These are phyloP conservation scores for Annulohypoxylon stygium DNA, from an alignment of 495 filamentous ascomycete species.

Conservation along the genomic window DNA sequence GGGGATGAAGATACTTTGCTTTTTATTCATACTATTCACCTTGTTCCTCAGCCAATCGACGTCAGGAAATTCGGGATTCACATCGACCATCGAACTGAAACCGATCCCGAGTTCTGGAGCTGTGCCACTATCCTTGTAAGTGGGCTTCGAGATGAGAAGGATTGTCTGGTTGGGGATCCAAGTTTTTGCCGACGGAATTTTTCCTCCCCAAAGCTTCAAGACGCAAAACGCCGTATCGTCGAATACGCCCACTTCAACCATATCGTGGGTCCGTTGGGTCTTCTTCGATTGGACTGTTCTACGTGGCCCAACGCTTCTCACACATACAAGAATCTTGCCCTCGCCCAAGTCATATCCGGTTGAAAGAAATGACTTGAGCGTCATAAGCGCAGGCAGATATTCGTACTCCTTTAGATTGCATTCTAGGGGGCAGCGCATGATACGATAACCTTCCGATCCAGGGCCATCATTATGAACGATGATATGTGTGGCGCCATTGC, in stretches of 20 bases:
- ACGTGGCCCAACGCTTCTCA: slow-evolving; percentile 66
- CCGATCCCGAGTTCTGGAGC: slow-evolving; percentile 57
- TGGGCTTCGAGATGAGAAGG: slow-evolving; percentile 68
- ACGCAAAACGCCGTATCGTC: slow-evolving; percentile 70
- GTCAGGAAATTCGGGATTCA: slow-evolving; percentile 70
- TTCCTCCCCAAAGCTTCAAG: slow-evolving; percentile 67
- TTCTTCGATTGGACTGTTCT: slow-evolving; percentile 66
- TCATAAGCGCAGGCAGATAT: slow-evolving; percentile 65
- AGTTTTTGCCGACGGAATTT: slow-evolving; percentile 59
- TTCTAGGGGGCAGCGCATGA: slow-evolving; percentile 63
- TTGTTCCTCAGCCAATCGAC: slow-evolving; percentile 68
- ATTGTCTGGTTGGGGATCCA: slow-evolving; percentile 69
- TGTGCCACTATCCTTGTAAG: slow-evolving; percentile 52
- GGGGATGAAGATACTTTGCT: slow-evolving; percentile 65
- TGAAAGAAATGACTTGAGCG: slow-evolving; percentile 65
- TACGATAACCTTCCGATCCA: slow-evolving; percentile 52
- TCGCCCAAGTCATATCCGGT: slow-evolving; percentile 64
- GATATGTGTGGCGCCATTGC: slow-evolving; percentile 64
- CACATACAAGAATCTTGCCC: slow-evolving; percentile 66
- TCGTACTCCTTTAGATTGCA: slow-evolving; percentile 50
- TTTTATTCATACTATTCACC: slow-evolving; percentile 63
- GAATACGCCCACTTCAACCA: slow-evolving; percentile 67
- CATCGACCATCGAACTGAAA: slow-evolving; percentile 65
- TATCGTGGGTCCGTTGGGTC: slow-evolving; percentile 52
- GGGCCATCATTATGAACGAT: slow-evolving; percentile 61